Evolutionary conservation across 2,329 filamentous ascomycete genomes (phyloP), one percentile per base, ranked within the genome.

Genomic region (Aspergillus sp.): DNA sequence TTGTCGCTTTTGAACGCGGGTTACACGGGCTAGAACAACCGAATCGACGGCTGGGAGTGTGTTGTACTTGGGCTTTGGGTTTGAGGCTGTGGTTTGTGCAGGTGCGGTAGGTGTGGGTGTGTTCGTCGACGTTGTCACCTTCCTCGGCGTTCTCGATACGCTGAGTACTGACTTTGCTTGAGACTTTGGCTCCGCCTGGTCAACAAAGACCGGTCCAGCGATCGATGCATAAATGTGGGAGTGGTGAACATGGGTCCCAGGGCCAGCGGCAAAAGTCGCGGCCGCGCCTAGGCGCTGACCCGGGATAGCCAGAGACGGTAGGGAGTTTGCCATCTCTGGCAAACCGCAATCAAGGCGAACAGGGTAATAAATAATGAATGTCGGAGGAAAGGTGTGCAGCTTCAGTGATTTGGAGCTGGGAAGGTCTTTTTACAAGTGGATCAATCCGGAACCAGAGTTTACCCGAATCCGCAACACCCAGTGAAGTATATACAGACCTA

Each of bases 171-270:
- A 75, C 55, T 71, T 70, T 13, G 57, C 59, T 60, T 70, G 66
- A 22, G 66, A 54, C 48, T 66, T 66, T 56, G 71, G 58, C 48
- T 68, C 58, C 53, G 80, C 76, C 50, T 80, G 76, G 26, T 79
- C 77, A 58, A 88, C 76, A 57, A 80, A 75, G 61, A 93, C 84
- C 41, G 83, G 83, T 48, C 93, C 93, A 49, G 92, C 84, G 60
- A 97, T 86, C 18, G 93, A 96, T 58, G 93, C 88, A 73, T 89
- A 89, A 65, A 97, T 84, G 57, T 87, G 84, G 61, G 85, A 81
- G 62, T 89, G 81, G 76, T 91, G 83, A 63, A 96, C 81, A 74
- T 98, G 91, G 0, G 92, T 96, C 63, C 93, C 95, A 11, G 90
- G 81, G 13, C 93, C 93, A 26, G 91, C 83, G 41, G 82, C 76